Evolutionary conservation across 1,284 basidiomycete species (phyloP).

Genomic region (Xerocomus amazonicus): DNA sequence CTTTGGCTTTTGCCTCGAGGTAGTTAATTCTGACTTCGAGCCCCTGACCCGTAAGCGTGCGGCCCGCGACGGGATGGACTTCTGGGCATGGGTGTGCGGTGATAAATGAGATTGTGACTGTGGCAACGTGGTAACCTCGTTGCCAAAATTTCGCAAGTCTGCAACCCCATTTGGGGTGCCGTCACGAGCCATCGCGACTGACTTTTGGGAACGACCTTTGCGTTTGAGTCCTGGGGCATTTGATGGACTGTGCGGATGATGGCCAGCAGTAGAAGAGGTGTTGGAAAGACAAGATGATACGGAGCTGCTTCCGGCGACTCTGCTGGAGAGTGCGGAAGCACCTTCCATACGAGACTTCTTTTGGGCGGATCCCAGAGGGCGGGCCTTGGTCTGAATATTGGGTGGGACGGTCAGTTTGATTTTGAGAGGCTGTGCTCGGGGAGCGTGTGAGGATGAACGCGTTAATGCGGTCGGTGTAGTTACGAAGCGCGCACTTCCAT

Average conservation of each 20-base stretch:
- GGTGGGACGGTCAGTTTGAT: slow-evolving; percentile 71
- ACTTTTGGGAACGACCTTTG: slow-evolving; percentile 54
- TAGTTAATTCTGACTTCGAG: slow-evolving; percentile 32
- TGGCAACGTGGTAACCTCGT: slow-evolving; percentile 33
- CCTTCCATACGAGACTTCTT: slow-evolving; percentile 22
- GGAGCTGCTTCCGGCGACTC: slow-evolving; percentile 20
- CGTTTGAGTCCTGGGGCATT: slow-evolving; percentile 44
- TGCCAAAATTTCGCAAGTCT: slow-evolving; percentile 22
- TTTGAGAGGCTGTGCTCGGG: slow-evolving; percentile 51
- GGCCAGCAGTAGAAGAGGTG: slow-evolving; percentile 27
- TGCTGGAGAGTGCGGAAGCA: slow-evolving; percentile 12
- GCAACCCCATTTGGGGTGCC: slow-evolving; percentile 22
- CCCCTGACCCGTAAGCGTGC: slow-evolving; percentile 23
- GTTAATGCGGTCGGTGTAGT: slow-evolving; percentile 27
- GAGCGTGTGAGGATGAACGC: slow-evolving; percentile 22
- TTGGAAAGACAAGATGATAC: slow-evolving; percentile 9
- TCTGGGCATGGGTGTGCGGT: slow-evolving; percentile 22
- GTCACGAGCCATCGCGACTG: slow-evolving; percentile 28
- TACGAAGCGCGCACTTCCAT: slow-evolving; percentile 29
- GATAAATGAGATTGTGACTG: slow-evolving; percentile 35
- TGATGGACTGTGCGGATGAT: slow-evolving; percentile 19
- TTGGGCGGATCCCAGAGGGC: slow-evolving; percentile 21
- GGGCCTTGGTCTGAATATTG: slow-evolving; percentile 44
- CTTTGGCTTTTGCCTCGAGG: slow-evolving; percentile 33
- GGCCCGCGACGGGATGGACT: slow-evolving; percentile 23